Evolutionary conservation across 805 yeast species (phyloP).

Genomic region (Debaryomyces castellii): DNA sequence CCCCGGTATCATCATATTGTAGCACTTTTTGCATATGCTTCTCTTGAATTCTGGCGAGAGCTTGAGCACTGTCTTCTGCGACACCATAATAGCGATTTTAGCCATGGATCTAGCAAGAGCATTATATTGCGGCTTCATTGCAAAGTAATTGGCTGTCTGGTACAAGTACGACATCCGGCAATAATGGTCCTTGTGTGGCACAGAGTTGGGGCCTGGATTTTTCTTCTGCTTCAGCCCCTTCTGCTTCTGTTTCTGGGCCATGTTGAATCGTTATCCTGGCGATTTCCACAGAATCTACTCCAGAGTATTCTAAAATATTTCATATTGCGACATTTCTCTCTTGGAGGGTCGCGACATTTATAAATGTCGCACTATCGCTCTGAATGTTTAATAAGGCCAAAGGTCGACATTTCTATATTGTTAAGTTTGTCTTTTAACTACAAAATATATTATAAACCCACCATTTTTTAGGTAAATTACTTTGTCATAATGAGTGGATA

Average conservation of each 20-base stretch:
- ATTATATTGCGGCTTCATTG: constrained; percentile 27
- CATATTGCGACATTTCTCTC: background rate
- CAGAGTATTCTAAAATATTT: background rate
- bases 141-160: constrained; percentile 49
- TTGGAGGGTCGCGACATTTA: background rate
- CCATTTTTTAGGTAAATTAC: background rate
- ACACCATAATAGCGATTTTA: constrained; percentile 55
- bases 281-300: too few species aligned
- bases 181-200: constrained; percentile 58
- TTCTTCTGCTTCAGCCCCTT: constrained; percentile 9
- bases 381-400: background rate
- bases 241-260: background rate
- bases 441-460: background rate
- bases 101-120: constrained; percentile 57
- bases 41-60: constrained; percentile 67
- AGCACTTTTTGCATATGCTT: constrained; percentile 67
- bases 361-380: background rate
- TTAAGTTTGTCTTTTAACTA: background rate
- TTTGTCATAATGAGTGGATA: constrained; percentile 80
- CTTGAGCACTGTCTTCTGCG: constrained; percentile 66
- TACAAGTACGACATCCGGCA: constrained; percentile 58
- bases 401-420: background rate
- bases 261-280: too few species aligned
- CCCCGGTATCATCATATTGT: constrained; percentile 51
- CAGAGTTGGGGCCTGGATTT: constrained; percentile 32